Conservation (phyloP, 2,329 filamentous ascomycete species). For the Tolypocladium capitatum region DNA sequence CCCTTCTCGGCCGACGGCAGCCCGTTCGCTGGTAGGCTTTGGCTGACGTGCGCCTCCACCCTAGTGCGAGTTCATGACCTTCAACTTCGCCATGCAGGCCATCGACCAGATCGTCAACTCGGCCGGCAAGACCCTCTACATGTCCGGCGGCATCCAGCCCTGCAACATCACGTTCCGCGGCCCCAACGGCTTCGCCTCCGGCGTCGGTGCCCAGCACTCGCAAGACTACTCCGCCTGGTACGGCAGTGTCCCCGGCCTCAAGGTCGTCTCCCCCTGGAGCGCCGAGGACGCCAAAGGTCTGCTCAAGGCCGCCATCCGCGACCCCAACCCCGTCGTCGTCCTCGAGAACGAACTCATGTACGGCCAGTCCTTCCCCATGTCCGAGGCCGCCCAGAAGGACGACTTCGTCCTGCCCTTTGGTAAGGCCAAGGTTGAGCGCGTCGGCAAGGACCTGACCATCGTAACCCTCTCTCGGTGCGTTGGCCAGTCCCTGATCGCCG, state of each 20-base stretch:
- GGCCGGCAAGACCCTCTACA: conserved; percentile 97
- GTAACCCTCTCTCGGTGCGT: conserved; percentile 92
- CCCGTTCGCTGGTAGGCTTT: neutral
- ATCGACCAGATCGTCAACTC: conserved; percentile 99
- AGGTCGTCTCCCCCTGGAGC: conserved; percentile 94
- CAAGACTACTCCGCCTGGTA: conserved; percentile 99
- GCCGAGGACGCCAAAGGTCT: conserved; percentile 97
- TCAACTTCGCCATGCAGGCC: conserved; percentile 99
- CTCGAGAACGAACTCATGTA: conserved; percentile 87
- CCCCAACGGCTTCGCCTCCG: conserved; percentile 92
- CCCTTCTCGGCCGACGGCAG: neutral
- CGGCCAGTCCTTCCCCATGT: conserved; percentile 92
- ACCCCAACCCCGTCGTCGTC: conserved; percentile 92
- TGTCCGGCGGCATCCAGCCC: conserved; percentile 98
- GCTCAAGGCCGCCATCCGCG: conserved; percentile 92
- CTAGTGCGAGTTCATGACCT: conserved; percentile 99
- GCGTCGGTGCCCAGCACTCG: conserved; percentile 95
- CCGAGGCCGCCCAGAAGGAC: conserved; percentile 84
- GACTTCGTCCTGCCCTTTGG: conserved; percentile 96
- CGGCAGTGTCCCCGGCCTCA: conserved; percentile 91
- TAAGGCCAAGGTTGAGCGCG: conserved; percentile 97
- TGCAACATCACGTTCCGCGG: conserved; percentile 99
- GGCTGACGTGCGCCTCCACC: neutral
- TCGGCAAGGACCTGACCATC: conserved; percentile 90
- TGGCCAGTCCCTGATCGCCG: conserved; percentile 77